phyloP scores from a whole-genome alignment of 768 basidiomycete species.

The Russula abietina region DNA sequence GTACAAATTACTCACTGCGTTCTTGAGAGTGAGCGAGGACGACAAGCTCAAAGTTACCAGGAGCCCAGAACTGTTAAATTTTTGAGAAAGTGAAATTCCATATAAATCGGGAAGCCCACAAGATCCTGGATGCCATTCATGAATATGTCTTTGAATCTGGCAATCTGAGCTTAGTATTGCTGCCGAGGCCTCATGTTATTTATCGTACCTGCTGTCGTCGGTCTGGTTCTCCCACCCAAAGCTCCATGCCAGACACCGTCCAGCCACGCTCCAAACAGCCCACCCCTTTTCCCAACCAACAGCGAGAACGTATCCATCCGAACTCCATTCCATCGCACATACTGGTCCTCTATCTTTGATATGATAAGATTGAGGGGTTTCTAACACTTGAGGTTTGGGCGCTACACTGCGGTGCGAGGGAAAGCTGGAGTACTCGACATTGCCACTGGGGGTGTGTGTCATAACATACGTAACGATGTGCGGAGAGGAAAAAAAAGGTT shows the following conservation, averaged over 20 bases:
- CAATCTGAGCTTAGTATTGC: constrained; percentile 11
- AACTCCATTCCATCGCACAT: constrained; percentile 79
- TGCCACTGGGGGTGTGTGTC: constrained; percentile 42
- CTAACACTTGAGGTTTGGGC: constrained; percentile 55
- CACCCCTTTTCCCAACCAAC: constrained; percentile 89
- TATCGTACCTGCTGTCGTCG: constrained; percentile 45
- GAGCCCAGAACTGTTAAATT: constrained; percentile 77
- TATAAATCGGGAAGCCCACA: constrained; percentile 40
- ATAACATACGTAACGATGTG: constrained; percentile 7
- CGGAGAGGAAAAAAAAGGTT: neutral
- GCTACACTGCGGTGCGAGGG: constrained; percentile 54
- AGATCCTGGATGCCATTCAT: constrained; percentile 73
- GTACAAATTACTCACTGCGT: constrained; percentile 39
- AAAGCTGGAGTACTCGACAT: constrained; percentile 60
- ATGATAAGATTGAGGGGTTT: constrained; percentile 57
- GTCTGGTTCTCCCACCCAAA: constrained; percentile 61
- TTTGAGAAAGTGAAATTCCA: constrained; percentile 8
- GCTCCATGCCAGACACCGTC: constrained; percentile 75
- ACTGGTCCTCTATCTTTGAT: constrained; percentile 53
- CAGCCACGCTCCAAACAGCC: constrained; percentile 87
- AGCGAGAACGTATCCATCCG: constrained; percentile 91
- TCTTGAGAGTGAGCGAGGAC: constrained; percentile 54
- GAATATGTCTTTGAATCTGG: constrained; percentile 71
- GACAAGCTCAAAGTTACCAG: constrained; percentile 86
- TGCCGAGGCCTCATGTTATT: neutral